Base-by-base conservation (phyloP, 2,329 filamentous ascomycete species). In the Pseudogymnoascus verrucosus region DNA sequence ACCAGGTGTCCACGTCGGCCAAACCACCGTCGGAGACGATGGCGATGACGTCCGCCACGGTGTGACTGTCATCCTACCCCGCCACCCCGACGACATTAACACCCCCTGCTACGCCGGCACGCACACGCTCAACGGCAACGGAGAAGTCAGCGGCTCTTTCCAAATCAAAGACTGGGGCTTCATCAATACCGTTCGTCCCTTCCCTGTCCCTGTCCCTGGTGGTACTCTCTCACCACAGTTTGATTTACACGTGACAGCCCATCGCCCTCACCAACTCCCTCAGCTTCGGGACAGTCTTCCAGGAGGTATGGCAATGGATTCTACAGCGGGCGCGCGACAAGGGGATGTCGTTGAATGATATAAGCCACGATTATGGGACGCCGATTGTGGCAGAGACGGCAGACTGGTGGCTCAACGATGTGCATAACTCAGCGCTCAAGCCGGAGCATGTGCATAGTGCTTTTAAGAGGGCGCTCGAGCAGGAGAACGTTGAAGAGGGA, bases 311-410 rank as follows among this genome's bases (percentile, higher is more conserved):
- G 70, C 63, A 69, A 42, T 71, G 68, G 68, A 66, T 64, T 3
- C 63, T 73, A 11, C 31, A 68, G 8, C 63, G 65, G 8, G 67
- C 67, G 2, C 39, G 61, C 11, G 65, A 67, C 14, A 69, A 69
- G 14, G 66, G 64, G 6, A 62, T 63, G 3, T 65, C 61, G 19
- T 26, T 67, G 3, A 47, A 66, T 14, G 66, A 67, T 12, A 44
- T 73, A n/a, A 66, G 64, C 36, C 69, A 77, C 31, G 69, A 70
- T 39, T 73, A 72, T 39, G 70, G 70, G 0, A 73, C 71, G 5
- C 86, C 86, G 0, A 77, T 87, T 3, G 81, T 89, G 0, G 82
- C 77, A 0, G 85, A 88, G 74, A 89, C 86, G 0, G 88, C 82
- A 62, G 85, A 89, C 67, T 85, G 85, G 8, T 83, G 78, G 66